Evolutionary conservation across 768 basidiomycete genomes (phyloP), one percentile per base, ranked within the genome.

Genomic region (Phaeotremella skinneri): DNA sequence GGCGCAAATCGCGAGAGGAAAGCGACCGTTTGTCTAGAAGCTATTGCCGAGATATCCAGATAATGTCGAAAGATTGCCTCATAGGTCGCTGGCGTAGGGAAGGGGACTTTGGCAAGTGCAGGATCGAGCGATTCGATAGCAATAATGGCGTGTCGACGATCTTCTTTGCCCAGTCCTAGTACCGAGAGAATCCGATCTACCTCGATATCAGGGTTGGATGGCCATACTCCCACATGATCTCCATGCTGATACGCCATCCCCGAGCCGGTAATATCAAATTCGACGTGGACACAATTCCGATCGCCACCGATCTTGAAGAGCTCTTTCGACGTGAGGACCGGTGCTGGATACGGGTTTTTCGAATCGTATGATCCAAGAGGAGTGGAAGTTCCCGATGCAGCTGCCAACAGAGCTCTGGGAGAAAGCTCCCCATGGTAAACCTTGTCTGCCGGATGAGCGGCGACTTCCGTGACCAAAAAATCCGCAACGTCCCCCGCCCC

Each of bases 221-320:
- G 94, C 94, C 94, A 99, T 53, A 99, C 84, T 59, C 91, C 96
- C 64, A 96, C 86, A 72, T 99, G 96, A 76, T 99, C 96, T 54
- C 96, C 96, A 59, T 97, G 92, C 76, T 98, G 94, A 78, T 99
- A 99, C n/a, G 87, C 90, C 70, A 98, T 90, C 37, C 93, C 93
- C 42, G 92, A 92, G 17, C 90, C 90, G 78, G 93, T 90, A 29
- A 89, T 91, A 78, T 86, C 85, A 70, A 99, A 86, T 74, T 98
- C 96, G 71, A 93, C 81, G 73, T 96, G 92, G 20, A 97, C 86
- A 73, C 96, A 98, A 77, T 93, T 96, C 47, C 96, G 85, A 62
- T 88, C 87, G 5, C 81, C 81, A 39, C 79, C 80, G n/a, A 79
- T 73, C 49, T 83, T 78, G 81, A 99, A 98, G 23, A 99, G 85